phyloP scores from a whole-genome alignment of 2,329 filamentous ascomycete genomes.

The Penicillium hordei region DNA sequence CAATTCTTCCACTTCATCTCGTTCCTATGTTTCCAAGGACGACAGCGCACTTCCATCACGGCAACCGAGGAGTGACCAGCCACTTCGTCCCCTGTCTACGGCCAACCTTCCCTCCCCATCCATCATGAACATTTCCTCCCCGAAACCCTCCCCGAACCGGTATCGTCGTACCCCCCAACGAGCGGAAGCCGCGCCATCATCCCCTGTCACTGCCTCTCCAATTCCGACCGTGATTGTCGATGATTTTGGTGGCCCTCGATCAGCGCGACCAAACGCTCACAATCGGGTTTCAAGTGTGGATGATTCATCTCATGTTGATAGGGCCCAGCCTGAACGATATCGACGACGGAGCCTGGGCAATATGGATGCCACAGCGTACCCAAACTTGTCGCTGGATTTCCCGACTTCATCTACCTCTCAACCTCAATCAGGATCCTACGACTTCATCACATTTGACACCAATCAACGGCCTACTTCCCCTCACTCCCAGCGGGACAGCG shows the following conservation, averaged over 20 bases:
- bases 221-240: slow-evolving; percentile 31
- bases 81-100: slow-evolving; percentile 46
- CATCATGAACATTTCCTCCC: slow-evolving; percentile 49
- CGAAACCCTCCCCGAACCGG: slow-evolving; percentile 74
- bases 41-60: slow-evolving; percentile 48
- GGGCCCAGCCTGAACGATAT: slow-evolving; percentile 66
- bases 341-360: slow-evolving; percentile 80
- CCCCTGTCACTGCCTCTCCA: slow-evolving; percentile 7
- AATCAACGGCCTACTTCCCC: slow-evolving; percentile 36
- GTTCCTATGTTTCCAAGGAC: slow-evolving; percentile 49
- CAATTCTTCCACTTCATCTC: slow-evolving; percentile 51
- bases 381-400: slow-evolving; percentile 35
- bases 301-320: slow-evolving; percentile 61
- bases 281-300: slow-evolving; percentile 64
- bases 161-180: slow-evolving; percentile 70
- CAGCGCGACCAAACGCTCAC: slow-evolving; percentile 50
- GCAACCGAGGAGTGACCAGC: slow-evolving; percentile 37
- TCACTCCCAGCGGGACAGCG: slow-evolving; percentile 57
- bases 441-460: slow-evolving; percentile 35
- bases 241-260: slow-evolving; percentile 44
- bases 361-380: slow-evolving; percentile 49
- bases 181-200: slow-evolving; percentile 46
- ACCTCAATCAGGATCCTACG: slow-evolving; percentile 35
- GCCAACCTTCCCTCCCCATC: slow-evolving; percentile 54
- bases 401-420: slow-evolving; percentile 35